Evolutionary conservation across 352 stramenopile species (phyloP), one percentile per base, ranked within the genome.

Genomic region (Peronospora farinosa): DNA sequence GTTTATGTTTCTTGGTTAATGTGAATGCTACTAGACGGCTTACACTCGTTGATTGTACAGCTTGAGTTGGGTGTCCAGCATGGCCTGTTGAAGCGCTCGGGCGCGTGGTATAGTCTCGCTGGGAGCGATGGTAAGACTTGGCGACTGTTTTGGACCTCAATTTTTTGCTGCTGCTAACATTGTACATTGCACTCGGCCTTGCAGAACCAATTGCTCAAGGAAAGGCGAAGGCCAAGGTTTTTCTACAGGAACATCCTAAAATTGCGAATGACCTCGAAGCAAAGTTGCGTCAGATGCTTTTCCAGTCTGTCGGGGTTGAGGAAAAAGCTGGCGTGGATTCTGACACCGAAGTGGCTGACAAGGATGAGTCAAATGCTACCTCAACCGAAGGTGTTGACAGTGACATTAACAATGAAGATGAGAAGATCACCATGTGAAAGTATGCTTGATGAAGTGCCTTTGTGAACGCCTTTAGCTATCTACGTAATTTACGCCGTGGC

Each of bases 191-290:
- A 13, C 11, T 50, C n/a, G 13, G 19, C 3, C 31, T 37, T 53
- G 10, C 39, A 92, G 83, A 91, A 51, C 83, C 83, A 6, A 93
- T 93, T 38, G 83, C 70, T 1, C 83, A 93, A 54, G 83, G 83
- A 27, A 89, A 87, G 38, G 70, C 73, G 27, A 93, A 93, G 51
- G 83, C 83, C 12, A 93, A 93, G 63, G 30, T 78, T 7, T 93
- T 89, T 40, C 41, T 93, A 8, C 67, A 89, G 50, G 72, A 78
- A 39, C 84, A 93, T 47, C 74, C 80, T 13, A 68, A 82, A 15
- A 72, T 93, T 31, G 78, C 80, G 3, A 65, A 62, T 12, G 66
- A 83, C 9, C 81, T 93, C 31, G 83, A 93, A 67, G 47, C 61
- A 16, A 82, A 88, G 49, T 60, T 93, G 6, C 80, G 83, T 36